These are phyloP conservation scores for Teunomyces stri DNA, from an alignment of 805 yeast genomes.

Conservation along the genomic window DNA sequence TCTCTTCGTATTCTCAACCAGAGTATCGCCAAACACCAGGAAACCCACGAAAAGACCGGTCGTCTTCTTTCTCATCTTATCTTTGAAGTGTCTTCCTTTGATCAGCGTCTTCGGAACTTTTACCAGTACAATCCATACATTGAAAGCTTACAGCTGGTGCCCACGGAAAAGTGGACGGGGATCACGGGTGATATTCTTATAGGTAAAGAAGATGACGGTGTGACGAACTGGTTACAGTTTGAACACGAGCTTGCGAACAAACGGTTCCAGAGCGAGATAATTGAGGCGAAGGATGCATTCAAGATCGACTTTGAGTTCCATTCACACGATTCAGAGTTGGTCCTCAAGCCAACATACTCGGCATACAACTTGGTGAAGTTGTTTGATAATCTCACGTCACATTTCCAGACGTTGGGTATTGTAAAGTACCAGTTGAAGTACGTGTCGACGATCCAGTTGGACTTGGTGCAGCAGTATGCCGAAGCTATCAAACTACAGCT, in stretches of 20 bases:
- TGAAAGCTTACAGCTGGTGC: conserved; percentile 15
- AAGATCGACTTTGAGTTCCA: conserved; percentile 54
- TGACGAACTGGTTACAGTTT: conserved; percentile 48
- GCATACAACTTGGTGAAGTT: conserved; percentile 57
- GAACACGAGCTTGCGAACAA: conserved; percentile 52
- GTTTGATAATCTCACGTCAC: conserved; percentile 54
- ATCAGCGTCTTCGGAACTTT: conserved; percentile 42
- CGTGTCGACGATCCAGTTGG: conserved; percentile 56
- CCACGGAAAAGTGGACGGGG: conserved; percentile 45
- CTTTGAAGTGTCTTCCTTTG: conserved; percentile 57
- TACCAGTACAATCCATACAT: conserved; percentile 48
- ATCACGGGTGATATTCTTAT: conserved; percentile 41
- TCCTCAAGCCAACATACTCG: conserved; percentile 55
- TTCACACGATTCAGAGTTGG: conserved; percentile 3
- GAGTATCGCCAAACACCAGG: conserved; percentile 14
- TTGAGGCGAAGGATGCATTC: conserved; percentile 49
- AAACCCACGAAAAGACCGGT: conserved; percentile 38
- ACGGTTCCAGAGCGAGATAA: conserved; percentile 50
- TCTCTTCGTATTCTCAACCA: conserved; percentile 24
- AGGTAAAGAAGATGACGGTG: conserved; percentile 31
- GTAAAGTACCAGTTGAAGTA: conserved; percentile 55
- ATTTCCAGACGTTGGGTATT: conserved; percentile 49
- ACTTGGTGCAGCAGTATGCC: conserved; percentile 52
- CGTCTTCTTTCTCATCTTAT: conserved; percentile 57
- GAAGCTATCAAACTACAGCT: conserved; percentile 29